Evolutionary conservation across 148 eudicot species (phyloP).

Genomic region (Diospyros kaki): DNA sequence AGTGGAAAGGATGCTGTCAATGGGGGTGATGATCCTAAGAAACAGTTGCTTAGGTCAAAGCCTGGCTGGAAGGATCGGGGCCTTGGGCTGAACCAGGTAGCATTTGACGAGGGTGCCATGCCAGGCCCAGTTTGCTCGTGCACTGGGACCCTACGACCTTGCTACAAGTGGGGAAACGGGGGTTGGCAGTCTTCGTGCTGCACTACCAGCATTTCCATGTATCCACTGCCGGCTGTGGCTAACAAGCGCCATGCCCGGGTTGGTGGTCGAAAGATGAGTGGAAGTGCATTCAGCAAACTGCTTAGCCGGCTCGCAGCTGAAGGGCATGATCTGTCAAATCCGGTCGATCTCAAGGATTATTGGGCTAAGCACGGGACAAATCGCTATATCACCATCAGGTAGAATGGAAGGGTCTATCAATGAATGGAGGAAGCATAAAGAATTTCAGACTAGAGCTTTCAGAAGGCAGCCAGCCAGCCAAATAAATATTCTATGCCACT

Average conservation of each 20-base stretch:
- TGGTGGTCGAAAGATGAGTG: conserved; percentile 96
- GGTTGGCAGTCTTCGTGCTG: conserved; percentile 99
- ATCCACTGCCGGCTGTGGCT: conserved; percentile 77
- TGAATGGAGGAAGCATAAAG: background rate
- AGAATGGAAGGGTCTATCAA: background rate
- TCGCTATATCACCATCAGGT: conserved; percentile 91
- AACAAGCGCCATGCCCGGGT: conserved; percentile 85
- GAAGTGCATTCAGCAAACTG: conserved; percentile 79
- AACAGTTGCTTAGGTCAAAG: conserved; percentile 31
- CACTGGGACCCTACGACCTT: conserved; percentile 69
- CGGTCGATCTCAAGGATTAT: conserved; percentile 76
- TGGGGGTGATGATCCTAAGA: conserved; percentile 31
- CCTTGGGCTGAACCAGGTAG: conserved; percentile 77
- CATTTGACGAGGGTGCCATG: conserved; percentile 73
- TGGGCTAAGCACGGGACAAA: conserved; percentile 99
- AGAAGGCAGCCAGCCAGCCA: background rate
- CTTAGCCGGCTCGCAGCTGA: conserved; percentile 75
- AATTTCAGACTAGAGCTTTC: background rate
- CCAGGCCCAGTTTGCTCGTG: conserved; percentile 90
- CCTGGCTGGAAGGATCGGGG: conserved; percentile 73
- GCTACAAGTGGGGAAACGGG: conserved; percentile 99
- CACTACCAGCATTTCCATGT: conserved; percentile 77
- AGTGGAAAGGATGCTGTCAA: conserved; percentile 34
- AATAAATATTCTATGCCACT: too few relatives aligned
- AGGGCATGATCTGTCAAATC: conserved; percentile 77